These are phyloP conservation scores for Mycena capillaripes DNA, from an alignment of 768 basidiomycete species.

Conservation along the genomic window DNA sequence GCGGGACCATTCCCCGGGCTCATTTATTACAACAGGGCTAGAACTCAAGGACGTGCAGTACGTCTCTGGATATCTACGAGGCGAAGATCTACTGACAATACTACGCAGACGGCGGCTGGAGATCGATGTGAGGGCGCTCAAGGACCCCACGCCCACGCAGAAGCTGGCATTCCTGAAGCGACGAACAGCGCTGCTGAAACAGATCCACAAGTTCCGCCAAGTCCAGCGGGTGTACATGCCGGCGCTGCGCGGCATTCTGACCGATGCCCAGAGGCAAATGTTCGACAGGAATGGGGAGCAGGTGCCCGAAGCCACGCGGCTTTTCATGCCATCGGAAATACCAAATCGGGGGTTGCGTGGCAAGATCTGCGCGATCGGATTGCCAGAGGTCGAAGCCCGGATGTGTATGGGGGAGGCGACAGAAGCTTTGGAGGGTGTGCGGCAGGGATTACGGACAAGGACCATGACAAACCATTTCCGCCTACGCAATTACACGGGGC, in stretches of 20 bases:
- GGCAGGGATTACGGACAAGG: neutral
- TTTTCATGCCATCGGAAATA: slow-evolving; percentile 12
- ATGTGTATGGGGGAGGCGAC: neutral
- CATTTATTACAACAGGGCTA: neutral
- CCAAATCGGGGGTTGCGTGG: neutral
- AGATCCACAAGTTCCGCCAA: slow-evolving; percentile 6
- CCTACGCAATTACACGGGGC: neutral
- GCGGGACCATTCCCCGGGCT: neutral
- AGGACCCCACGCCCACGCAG: neutral
- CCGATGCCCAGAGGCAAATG: neutral
- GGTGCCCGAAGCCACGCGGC: neutral
- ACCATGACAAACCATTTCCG: neutral
- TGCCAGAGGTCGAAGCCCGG: neutral
- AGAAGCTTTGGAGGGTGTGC: neutral
- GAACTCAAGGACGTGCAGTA: neutral
- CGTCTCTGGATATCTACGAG: neutral
- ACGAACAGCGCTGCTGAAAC: neutral
- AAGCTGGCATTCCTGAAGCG: neutral
- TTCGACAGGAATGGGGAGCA: slow-evolving; percentile 3
- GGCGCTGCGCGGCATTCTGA: neutral
- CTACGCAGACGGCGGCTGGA: neutral
- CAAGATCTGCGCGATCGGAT: neutral
- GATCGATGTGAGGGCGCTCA: neutral
- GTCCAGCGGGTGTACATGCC: slow-evolving; percentile 9
- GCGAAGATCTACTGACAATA: neutral